phyloP scores from a whole-genome alignment of 192 early-diverging fungal genomes.

The Linnemannia zychae region DNA sequence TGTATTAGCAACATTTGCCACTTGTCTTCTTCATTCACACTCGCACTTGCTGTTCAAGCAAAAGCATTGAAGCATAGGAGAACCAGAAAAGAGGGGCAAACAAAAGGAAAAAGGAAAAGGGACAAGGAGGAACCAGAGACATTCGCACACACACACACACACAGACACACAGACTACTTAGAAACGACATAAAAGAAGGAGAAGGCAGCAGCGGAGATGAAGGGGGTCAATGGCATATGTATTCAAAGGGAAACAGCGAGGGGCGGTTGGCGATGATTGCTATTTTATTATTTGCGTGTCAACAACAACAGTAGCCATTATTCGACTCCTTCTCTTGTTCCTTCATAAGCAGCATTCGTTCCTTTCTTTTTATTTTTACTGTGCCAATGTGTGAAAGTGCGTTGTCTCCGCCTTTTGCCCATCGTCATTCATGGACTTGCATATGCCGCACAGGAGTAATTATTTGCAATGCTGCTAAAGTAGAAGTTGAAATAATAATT shows the following conservation, averaged over 20 bases:
- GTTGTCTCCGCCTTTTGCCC: conserved; percentile 4
- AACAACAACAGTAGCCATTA: no score
- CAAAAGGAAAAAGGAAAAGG: not conserved
- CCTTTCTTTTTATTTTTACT: no score
- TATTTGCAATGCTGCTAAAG: not conserved
- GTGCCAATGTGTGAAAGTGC: no score
- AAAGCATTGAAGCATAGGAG: not conserved
- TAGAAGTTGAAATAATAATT: not conserved
- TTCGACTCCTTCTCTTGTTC: no score
- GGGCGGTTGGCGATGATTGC: not conserved
- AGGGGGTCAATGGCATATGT: not conserved
- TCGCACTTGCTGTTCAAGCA: no score
- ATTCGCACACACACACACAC: not conserved
- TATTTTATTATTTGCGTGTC: no score
- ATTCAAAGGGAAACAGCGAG: not conserved
- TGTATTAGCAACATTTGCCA: no score
- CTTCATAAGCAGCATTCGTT: no score
- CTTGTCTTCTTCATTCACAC: no score
- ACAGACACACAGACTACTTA: not conserved
- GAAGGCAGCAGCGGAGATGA: not conserved
- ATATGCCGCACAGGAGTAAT: not conserved
- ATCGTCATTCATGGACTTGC: not conserved
- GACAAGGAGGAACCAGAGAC: not conserved
- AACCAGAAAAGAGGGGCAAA: not conserved
- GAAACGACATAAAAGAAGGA: conserved; percentile 4